Evolutionary conservation across 129 eudicot genomes (phyloP).

Genomic region (Flaveria bidentis): DNA sequence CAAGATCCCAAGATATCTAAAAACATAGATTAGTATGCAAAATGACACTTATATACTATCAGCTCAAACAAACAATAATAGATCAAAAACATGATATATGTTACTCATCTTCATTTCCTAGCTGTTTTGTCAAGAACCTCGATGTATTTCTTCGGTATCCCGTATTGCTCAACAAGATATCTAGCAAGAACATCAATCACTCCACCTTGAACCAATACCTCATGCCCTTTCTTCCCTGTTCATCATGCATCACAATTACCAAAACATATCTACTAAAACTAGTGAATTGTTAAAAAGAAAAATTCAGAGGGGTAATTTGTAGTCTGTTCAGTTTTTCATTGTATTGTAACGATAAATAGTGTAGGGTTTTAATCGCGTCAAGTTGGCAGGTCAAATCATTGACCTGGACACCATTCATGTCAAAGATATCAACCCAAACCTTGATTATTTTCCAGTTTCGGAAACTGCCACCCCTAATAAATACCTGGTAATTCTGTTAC

Average conservation of each 20-base stretch:
- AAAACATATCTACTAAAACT: background rate
- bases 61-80: background rate
- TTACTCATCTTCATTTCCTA: conserved; percentile 43
- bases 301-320: background rate
- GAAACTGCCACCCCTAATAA: too few relatives aligned
- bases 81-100: background rate
- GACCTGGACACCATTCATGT: too few relatives aligned
- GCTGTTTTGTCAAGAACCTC: conserved; percentile 94
- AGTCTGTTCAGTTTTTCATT: too few relatives aligned
- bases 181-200: conserved; percentile 89
- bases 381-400: too few relatives aligned
- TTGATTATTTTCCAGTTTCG: too few relatives aligned
- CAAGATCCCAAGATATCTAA: background rate
- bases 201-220: conserved; percentile 92
- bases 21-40: too few relatives aligned
- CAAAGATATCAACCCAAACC: too few relatives aligned
- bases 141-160: conserved; percentile 81
- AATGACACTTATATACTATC: too few relatives aligned
- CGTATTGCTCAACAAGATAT: conserved; percentile 86
- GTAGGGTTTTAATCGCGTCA: too few relatives aligned
- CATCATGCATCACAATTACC: background rate
- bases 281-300: background rate
- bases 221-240: conserved; percentile 84
- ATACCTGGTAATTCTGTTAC: conserved; percentile 92
- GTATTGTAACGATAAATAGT: too few relatives aligned